A percentile compares a stretch with the other conserved stretches of the same genome.
These are phyloP conservation scores for Chlamydomonas applanata DNA, from an alignment of 139 green algal species.

Conservation along the genomic window DNA sequence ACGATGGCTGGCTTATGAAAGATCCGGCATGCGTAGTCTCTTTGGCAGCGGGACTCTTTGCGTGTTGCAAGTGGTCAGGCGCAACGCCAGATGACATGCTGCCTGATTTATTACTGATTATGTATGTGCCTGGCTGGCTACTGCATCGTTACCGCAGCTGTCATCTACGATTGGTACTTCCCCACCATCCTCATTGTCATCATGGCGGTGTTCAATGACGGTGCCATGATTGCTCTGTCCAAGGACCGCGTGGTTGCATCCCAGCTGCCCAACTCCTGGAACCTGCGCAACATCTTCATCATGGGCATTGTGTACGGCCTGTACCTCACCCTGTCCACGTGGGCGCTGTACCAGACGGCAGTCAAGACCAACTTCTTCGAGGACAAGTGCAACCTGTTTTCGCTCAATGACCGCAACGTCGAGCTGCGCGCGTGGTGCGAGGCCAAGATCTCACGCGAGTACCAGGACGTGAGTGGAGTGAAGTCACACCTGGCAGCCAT, in stretches of 20 bases:
- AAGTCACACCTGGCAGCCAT: not conserved
- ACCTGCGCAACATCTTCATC: constrained; percentile 76
- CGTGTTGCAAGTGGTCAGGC: too few relatives aligned
- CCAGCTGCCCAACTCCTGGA: constrained; percentile 69
- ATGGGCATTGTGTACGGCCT: constrained; percentile 78
- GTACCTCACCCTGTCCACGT: constrained; percentile 76
- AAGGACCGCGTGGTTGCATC: constrained; percentile 71
- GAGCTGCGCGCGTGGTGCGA: constrained; percentile 44
- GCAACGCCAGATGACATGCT: not conserved
- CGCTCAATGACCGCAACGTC: constrained; percentile 44
- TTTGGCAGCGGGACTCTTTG: too few relatives aligned
- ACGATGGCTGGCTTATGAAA: too few relatives aligned
- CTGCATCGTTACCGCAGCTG: constrained; percentile 26
- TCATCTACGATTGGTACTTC: constrained; percentile 51
- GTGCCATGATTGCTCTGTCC: constrained; percentile 84
- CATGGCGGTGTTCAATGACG: constrained; percentile 88
- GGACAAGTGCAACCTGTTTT: constrained; percentile 50
- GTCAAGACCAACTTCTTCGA: constrained; percentile 67
- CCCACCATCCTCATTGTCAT: constrained; percentile 85
- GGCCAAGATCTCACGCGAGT: not conserved
- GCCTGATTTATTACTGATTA: constrained; percentile 2
- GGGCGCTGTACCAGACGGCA: constrained; percentile 54
- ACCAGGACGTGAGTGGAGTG: too few relatives aligned
- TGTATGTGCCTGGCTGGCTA: not conserved
- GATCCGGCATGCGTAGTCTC: too few relatives aligned